Evolutionary conservation across 2,329 filamentous ascomycete species (phyloP).

Genomic region (Cadophora luteo-olivacea): DNA sequence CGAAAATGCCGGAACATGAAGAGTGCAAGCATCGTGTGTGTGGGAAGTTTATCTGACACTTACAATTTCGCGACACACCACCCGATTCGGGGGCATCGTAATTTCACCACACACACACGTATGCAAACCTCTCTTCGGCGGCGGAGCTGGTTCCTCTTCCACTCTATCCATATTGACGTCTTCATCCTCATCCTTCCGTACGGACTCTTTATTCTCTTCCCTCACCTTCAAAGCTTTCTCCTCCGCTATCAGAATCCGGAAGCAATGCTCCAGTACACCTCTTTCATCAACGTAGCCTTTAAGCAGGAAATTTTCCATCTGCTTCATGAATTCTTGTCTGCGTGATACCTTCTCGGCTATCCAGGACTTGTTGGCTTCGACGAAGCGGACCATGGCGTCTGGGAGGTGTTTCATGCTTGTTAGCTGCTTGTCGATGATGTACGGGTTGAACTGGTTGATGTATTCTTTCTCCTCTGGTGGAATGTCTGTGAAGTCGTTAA

Average conservation of each 20-base stretch:
- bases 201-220: not conserved
- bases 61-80: conserved; percentile 35
- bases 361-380: conserved; percentile 38
- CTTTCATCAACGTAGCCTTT: conserved; percentile 30
- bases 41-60: no score
- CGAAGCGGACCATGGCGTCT: conserved; percentile 36
- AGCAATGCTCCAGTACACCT: conserved; percentile 23
- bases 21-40: conserved; percentile 21
- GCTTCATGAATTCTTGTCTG: conserved; percentile 35
- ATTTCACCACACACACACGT: conserved; percentile 36
- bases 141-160: not conserved
- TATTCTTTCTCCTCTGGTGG: conserved; percentile 43
- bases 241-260: conserved; percentile 27
- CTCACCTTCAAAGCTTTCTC: conserved; percentile 12
- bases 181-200: conserved; percentile 1
- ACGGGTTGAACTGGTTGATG: conserved; percentile 42
- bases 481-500: conserved; percentile 42
- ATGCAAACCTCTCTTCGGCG: conserved; percentile 24
- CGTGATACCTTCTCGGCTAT: conserved; percentile 33
- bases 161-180: conserved; percentile 17
- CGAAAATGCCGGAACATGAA: not conserved
- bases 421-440: conserved; percentile 35
- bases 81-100: conserved; percentile 27
- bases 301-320: conserved; percentile 33
- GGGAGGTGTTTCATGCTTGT: conserved; percentile 34